Base-by-base conservation (phyloP, 2,329 filamentous ascomycete species). In the Leptographium radiaticola region DNA sequence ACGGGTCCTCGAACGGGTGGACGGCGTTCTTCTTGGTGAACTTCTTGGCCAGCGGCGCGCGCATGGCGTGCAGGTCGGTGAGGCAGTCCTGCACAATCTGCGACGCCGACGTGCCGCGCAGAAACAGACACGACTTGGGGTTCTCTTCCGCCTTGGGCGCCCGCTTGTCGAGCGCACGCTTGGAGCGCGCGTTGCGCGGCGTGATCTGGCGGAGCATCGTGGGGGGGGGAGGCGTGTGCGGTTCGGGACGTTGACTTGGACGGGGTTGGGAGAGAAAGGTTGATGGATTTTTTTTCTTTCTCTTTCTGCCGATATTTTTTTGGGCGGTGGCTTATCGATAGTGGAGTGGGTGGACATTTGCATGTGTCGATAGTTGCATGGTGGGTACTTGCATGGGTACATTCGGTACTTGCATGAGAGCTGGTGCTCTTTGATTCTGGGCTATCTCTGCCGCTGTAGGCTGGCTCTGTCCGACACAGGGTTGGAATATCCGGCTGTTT, bases 1-100 rank as follows among this genome's bases (percentile, higher is more conserved):
- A 51, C 44, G 59, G 53, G 67, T 94, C 89, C 69, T 96, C 91
- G 69, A 98, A 98, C 2, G 93, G 93, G 69, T 93, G 89, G 38
- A 62, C 54, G 30, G 83, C 77, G 70, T 98, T 98, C 75, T 97
- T 97, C 79, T 97, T 98, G 70, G 83, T 87, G 74, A 98, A 95
- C 61, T 90, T 89, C 69, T 94, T 85, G 59, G 84, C 84, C 57
- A 91, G 77, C 2, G 90, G 89, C 64, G 86, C 83, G 63, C 91
- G 90, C 65, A 98, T 76, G 49, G 87, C 80, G 70, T 89, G 81
- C 54, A 98, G 79, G 63, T 96, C 93, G 61, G 82, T 85, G 58
- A 96, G 75, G 55, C 89, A 87, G 62, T 91, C 84, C 70, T 94
- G 84, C 55, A 89, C 76, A 49, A 93, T 73, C 63, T 91, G 83